Conservation (phyloP, 1,284 basidiomycete genomes). For the Flammula alnicola region DNA sequence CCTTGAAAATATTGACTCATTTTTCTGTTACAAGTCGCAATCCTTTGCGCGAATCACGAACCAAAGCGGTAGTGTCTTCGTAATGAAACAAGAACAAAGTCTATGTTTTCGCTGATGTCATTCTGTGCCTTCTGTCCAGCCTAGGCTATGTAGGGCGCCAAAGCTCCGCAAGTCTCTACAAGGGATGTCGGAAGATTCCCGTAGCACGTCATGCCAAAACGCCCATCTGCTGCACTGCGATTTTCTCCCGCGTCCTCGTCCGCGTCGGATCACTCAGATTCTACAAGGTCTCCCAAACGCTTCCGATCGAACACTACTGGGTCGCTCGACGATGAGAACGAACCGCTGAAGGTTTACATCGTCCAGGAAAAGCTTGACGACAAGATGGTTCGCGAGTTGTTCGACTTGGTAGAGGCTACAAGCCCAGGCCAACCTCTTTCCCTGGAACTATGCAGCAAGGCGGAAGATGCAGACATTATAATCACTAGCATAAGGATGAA, state of each 20-base stretch:
- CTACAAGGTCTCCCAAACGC: constrained; percentile 15
- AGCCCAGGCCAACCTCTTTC: constrained; percentile 8
- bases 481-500: constrained; percentile 69
- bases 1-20: too few relatives aligned
- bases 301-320: constrained; percentile 14
- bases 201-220: constrained; percentile 1
- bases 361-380: constrained; percentile 63
- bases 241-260: background rate
- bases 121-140: too few relatives aligned
- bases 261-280: background rate
- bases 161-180: too few relatives aligned
- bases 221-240: background rate
- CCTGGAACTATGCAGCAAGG: constrained; percentile 45
- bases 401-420: constrained; percentile 46
- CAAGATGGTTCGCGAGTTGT: constrained; percentile 48
- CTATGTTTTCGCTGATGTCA: too few relatives aligned
- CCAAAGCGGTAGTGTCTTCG: too few relatives aligned
- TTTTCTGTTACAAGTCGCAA: too few relatives aligned
- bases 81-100: too few relatives aligned
- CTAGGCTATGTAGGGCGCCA: too few relatives aligned
- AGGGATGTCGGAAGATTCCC: too few relatives aligned
- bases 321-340: constrained; percentile 5
- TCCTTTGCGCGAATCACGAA: too few relatives aligned
- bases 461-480: constrained; percentile 63
- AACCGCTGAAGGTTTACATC: constrained; percentile 48